Base-by-base conservation (phyloP, 208 protist species). In the Trypanosomatidae sp. region DNA sequence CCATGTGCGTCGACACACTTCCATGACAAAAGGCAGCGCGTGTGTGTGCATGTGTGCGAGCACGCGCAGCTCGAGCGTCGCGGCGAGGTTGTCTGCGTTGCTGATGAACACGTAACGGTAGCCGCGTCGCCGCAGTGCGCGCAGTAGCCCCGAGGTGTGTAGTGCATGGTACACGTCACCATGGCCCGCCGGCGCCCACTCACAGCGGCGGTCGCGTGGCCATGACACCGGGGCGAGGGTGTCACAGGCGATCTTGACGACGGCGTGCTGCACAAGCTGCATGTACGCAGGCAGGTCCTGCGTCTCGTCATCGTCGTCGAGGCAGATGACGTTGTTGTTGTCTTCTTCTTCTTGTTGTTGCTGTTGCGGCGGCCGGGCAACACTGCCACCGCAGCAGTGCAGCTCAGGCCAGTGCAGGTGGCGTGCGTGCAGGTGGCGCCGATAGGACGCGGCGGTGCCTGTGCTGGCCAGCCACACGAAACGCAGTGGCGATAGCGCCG, bases 51-150 rank as follows among this genome's bases (percentile, higher is more conserved):
- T 87, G 70, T 96, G 75, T 23, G 71, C 51, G 30, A 98, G 54
- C 61, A 98, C 82, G 16, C 71, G 65, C 42, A 48, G 43, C 62
- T 95, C 78, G 18, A 92, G 54, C 16, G 74, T 88, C 2, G 88
- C 90, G 37, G 97, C 98, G 13, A 99, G 82, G 84, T 99, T 99
- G 84, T 99, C 98, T 43, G 92, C 76, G 78, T 99, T 99, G 48
- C 93, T 98, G 15, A 99, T 83, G 55, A 99, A 99, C 50, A 99
- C 76, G 61, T 97, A 98, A 45, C 96, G 73, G 56, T 91, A 96
- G 24, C 96, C 97, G 46, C 84, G 58, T 6, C 60, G 13, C 8
- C 88, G 21, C 13, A 97, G 66, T 4, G 70, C 47, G 27, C 95
- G 56, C 33, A 96, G 67, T 64, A 78, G 90, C 38, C 95, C 95